phyloP scores from a whole-genome alignment of 805 yeast species.

The Torulaspora maleeae region DNA sequence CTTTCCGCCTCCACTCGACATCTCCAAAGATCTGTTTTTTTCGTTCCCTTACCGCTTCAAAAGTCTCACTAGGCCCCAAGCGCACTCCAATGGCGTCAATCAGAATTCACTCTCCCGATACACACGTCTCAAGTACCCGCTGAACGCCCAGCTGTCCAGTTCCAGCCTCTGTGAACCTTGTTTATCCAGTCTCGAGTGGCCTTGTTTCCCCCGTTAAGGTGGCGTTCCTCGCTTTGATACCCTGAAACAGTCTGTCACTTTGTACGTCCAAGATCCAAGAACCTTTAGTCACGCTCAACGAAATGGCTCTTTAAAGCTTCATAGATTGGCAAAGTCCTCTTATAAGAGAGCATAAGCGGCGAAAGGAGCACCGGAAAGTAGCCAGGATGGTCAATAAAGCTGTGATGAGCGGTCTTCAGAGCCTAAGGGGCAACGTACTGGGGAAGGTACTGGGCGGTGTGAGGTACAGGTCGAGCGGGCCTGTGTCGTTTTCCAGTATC shows the following conservation, averaged over 20 bases:
- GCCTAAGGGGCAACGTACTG: background rate
- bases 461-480: slow-evolving; percentile 10
- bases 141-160: background rate
- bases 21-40: background rate
- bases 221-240: slow-evolving; percentile 6
- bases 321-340: background rate
- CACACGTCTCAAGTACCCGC: background rate
- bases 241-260: background rate
- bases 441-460: background rate
- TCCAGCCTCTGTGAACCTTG: background rate
- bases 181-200: background rate
- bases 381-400: background rate
- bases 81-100: background rate
- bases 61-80: background rate
- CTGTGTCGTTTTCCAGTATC: slow-evolving; percentile 17
- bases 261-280: background rate
- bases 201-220: slow-evolving; percentile 1
- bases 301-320: background rate
- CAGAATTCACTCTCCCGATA: background rate
- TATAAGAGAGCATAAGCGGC: too few relatives aligned
- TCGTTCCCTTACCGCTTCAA: background rate
- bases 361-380: too few relatives aligned
- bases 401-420: background rate
- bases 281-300: background rate
- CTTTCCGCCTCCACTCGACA: slow-evolving; percentile 13